Percentiles rank a stretch among this genome's conserved stretches.
Evolutionary conservation across 1,284 basidiomycete species (phyloP).

Genomic region (Leccinum griseonigrum): DNA sequence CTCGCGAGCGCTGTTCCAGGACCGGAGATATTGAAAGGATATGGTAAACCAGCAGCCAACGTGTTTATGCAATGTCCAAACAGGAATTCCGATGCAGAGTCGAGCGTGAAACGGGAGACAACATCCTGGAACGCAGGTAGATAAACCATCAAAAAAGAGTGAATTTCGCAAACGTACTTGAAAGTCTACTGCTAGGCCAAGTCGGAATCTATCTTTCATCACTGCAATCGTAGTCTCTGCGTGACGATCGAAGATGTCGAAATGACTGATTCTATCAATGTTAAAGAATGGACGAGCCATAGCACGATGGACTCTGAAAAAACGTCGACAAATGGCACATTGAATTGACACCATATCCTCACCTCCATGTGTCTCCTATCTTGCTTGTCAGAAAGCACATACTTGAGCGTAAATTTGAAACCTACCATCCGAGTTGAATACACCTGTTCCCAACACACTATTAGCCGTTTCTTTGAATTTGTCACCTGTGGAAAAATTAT

Average conservation of each 20-base stretch:
- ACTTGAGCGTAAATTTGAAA: background rate
- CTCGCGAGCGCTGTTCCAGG: background rate
- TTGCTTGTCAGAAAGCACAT: background rate
- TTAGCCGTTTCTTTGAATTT: constrained; percentile 29
- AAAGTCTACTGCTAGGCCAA: constrained; percentile 41
- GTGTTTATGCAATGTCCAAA: constrained; percentile 37
- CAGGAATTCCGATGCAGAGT: constrained; percentile 44
- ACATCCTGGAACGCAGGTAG: constrained; percentile 32
- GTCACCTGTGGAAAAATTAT: constrained; percentile 25
- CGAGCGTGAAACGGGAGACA: constrained; percentile 44
- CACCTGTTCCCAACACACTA: constrained; percentile 42
- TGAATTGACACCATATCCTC: background rate
- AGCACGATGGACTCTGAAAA: constrained; percentile 40
- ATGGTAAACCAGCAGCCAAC: constrained; percentile 29
- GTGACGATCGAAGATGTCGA: constrained; percentile 46
- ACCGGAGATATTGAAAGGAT: constrained; percentile 24
- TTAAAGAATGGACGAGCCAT: constrained; percentile 48
- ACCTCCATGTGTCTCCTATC: constrained; percentile 44
- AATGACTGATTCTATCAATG: constrained; percentile 44
- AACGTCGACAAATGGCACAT: background rate
- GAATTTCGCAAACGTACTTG: constrained; percentile 29
- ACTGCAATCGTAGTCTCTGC: constrained; percentile 35
- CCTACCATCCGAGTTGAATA: constrained; percentile 47
- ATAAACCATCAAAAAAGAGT: background rate
- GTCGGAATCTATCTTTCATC: constrained; percentile 35